Evolutionary conservation across 1,284 basidiomycete species (phyloP).

Genomic region (Xanthoconium separans): DNA sequence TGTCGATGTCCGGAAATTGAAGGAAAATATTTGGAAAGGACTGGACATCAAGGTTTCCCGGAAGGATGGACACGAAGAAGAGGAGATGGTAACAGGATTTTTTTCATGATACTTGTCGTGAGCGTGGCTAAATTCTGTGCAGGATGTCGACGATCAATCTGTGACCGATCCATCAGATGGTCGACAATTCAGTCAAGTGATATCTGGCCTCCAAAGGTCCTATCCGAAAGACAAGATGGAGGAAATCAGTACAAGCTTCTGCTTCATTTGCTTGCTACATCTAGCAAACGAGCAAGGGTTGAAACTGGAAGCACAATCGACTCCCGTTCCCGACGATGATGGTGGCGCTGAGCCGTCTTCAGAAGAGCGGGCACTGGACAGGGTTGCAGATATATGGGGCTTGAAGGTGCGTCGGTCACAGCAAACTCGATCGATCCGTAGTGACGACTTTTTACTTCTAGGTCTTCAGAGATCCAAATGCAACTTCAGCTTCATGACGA

Average conservation of each 20-base stretch:
- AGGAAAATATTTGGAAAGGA: slow-evolving; percentile 97
- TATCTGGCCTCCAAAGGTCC: slow-evolving; percentile 74
- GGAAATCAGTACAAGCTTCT: slow-evolving; percentile 99
- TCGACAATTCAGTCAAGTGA: slow-evolving; percentile 83
- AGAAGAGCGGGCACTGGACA: slow-evolving; percentile 34
- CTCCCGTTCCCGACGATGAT: slow-evolving; percentile 6
- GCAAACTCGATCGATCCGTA: background rate
- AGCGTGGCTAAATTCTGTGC: slow-evolving; percentile 11
- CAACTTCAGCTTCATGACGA: slow-evolving; percentile 50
- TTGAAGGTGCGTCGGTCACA: slow-evolving; percentile 54
- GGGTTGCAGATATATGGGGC: slow-evolving; percentile 73
- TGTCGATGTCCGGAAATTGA: slow-evolving; percentile 94
- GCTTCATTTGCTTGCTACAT: slow-evolving; percentile 97
- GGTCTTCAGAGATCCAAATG: slow-evolving; percentile 74
- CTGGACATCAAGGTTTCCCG: slow-evolving; percentile 69
- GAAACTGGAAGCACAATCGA: slow-evolving; percentile 56
- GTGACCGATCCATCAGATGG: slow-evolving; percentile 63
- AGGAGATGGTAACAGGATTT: slow-evolving; percentile 52
- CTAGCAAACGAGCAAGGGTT: slow-evolving; percentile 95
- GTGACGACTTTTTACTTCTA: slow-evolving; percentile 28
- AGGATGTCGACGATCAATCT: slow-evolving; percentile 55
- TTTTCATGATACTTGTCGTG: background rate
- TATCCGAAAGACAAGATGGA: slow-evolving; percentile 95
- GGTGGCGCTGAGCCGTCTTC: slow-evolving; percentile 30
- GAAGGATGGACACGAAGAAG: slow-evolving; percentile 42